These are phyloP conservation scores for Claviceps quebecensis DNA, from an alignment of 2,329 filamentous ascomycete genomes.

Conservation along the genomic window DNA sequence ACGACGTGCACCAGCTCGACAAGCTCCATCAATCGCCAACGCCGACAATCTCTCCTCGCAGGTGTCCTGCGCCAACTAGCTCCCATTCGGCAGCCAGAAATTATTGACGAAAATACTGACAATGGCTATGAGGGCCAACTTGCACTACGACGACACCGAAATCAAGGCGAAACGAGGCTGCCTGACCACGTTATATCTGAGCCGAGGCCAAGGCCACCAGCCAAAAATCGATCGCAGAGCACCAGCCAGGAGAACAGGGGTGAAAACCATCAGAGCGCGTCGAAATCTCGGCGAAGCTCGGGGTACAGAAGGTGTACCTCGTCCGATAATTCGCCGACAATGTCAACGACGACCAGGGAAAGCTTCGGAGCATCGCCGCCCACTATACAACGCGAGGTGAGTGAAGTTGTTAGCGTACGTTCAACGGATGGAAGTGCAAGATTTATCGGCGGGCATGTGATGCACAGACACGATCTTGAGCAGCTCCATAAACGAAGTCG, in stretches of 20 bases:
- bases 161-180: not conserved
- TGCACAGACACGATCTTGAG: not conserved
- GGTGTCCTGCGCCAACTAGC: slow-evolving; percentile 1
- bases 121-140: not conserved
- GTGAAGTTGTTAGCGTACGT: slow-evolving; percentile 9
- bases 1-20: slow-evolving; percentile 12
- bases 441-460: not conserved
- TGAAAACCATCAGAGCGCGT: slow-evolving; percentile 9
- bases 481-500: not conserved
- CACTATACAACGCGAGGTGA: slow-evolving; percentile 43
- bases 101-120: not conserved
- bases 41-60: slow-evolving; percentile 5
- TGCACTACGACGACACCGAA: not conserved
- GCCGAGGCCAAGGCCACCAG: slow-evolving; percentile 1
- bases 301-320: slow-evolving; percentile 10
- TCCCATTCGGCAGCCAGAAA: not conserved
- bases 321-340: slow-evolving; percentile 14
- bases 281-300: slow-evolving; percentile 12
- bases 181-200: not conserved
- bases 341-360: slow-evolving; percentile 19
- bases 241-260: slow-evolving; percentile 11
- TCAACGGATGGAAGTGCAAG: not conserved
- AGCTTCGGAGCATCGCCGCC: slow-evolving; percentile 39
- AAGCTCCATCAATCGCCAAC: slow-evolving; percentile 5
- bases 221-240: slow-evolving; percentile 9